A percentile compares a stretch with the other conserved stretches of the same genome.
Conservation (phyloP, 225 moss, liverwort and hornwort species). For the Sphagnum contortum region DNA sequence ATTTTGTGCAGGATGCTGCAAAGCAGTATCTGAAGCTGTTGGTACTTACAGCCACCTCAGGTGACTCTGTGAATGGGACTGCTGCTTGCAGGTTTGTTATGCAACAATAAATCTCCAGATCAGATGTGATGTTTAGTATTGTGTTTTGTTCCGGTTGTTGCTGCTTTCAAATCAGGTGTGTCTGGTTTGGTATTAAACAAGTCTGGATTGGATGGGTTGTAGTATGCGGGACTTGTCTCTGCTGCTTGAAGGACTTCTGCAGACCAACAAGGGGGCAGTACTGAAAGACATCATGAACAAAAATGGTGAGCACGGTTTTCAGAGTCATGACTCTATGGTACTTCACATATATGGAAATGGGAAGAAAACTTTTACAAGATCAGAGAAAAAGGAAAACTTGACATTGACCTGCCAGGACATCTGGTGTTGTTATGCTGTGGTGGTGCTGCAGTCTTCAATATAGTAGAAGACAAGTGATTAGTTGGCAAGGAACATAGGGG, state of each 20-base stretch:
- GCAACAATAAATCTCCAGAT: neutral
- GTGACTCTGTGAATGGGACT: slow-evolving; percentile 55
- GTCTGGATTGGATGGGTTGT: neutral
- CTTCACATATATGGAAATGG: no score
- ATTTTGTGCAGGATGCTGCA: slow-evolving; percentile 60
- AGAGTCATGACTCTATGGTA: neutral
- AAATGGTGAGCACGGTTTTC: slow-evolving; percentile 37
- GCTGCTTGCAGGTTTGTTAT: slow-evolving; percentile 60
- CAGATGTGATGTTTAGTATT: no score
- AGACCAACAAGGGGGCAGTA: slow-evolving; percentile 54
- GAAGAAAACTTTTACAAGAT: no score
- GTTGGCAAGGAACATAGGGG: no score
- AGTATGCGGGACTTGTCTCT: slow-evolving; percentile 78
- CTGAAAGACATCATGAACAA: slow-evolving; percentile 72
- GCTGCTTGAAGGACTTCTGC: slow-evolving; percentile 73
- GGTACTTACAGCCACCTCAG: slow-evolving; percentile 63
- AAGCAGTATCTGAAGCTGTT: slow-evolving; percentile 68
- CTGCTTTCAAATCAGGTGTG: no score
- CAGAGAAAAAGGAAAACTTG: no score
- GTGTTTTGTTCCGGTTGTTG: no score
- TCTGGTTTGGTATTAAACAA: no score
- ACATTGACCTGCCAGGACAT: no score
- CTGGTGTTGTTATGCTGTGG: no score
- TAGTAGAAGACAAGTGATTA: no score
- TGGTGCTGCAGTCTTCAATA: no score